Base-by-base conservation (phyloP, 2,329 filamentous ascomycete species). In the Diplodia mutila region DNA sequence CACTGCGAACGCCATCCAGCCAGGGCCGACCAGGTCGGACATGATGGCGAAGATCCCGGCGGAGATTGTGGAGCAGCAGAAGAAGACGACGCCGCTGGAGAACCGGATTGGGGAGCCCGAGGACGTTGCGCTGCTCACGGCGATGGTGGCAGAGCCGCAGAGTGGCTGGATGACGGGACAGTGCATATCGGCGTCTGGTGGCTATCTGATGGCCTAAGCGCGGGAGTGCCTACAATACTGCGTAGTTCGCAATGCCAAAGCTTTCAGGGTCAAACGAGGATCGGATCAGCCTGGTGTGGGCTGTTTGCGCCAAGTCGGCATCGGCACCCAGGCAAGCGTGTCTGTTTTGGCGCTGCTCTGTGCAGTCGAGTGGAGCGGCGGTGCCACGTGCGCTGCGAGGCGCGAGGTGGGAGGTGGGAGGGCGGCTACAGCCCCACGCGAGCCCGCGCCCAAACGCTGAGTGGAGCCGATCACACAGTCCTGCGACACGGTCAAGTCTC, bases 1-100 rank as follows among this genome's bases (percentile, higher is more conserved):
- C 68, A 89, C 87, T 0, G 87, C 88, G 29, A 90, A 90, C 70
- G 80, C 82, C 0, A 84, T 90, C 2, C 84, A 84, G 23, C 86
- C 87, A 0, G 88, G 88, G 0, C 86, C 87, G 0, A 84, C 88
- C 6, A 76, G 84, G 75, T 88, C 82, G 34, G 86, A 87, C 8
- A 83, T 90, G 82, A 73, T 89, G 27, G 83, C 84, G 18, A 80
- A 84, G 18, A 83, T 87, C 14, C 82, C 83, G 0, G 73, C 78
- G 65, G 81, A 83, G 0, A 77, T 86, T 14, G 76, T 86, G 2
- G 80, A 83, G 34, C 77, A 80, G 71, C 83, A 87, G 75, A 82
- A 80, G 76, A 77, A 79, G 69, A 75, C 76, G 23, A 90, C 86
- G 6, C 81, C 85, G 0, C 78, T 88, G 0, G 77, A 84, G 69